Conservation (phyloP, 2,329 filamentous ascomycete genomes). For the Aspergillus candidus region DNA sequence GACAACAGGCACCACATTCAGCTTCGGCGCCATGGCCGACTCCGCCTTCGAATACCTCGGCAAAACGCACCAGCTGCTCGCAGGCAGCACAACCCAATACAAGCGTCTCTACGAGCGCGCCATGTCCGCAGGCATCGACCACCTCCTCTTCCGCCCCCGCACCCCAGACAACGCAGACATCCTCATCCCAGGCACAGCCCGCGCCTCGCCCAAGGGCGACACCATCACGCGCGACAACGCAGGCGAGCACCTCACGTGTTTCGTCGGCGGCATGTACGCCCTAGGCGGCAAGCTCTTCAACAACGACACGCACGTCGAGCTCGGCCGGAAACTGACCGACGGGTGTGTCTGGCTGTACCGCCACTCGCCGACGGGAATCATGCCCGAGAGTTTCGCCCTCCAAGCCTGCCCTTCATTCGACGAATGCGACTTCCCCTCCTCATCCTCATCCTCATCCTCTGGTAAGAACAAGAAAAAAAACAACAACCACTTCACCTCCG, state of each 20-base stretch:
- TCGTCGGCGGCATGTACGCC: slow-evolving; percentile 54
- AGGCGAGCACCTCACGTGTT: slow-evolving; percentile 48
- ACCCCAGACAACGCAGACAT: slow-evolving; percentile 9
- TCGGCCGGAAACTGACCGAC: slow-evolving; percentile 44
- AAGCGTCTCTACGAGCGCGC: slow-evolving; percentile 30
- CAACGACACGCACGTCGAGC: slow-evolving; percentile 45
- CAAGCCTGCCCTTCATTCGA: slow-evolving; percentile 46
- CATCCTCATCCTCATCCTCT: too few relatives aligned
- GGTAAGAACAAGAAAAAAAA: background rate
- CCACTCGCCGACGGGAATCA: slow-evolving; percentile 48
- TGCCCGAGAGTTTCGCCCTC: slow-evolving; percentile 52
- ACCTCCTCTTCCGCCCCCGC: slow-evolving; percentile 37
- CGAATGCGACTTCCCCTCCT: slow-evolving; percentile 9
- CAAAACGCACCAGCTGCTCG: slow-evolving; percentile 37
- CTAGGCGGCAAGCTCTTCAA: slow-evolving; percentile 46
- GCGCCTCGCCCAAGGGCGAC: background rate
- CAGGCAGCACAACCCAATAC: slow-evolving; percentile 30
- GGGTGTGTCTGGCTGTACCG: slow-evolving; percentile 55
- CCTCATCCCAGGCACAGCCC: background rate
- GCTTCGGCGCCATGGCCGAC: slow-evolving; percentile 36
- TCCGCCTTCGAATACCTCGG: slow-evolving; percentile 41
- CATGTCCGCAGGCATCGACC: slow-evolving; percentile 23
- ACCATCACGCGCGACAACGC: slow-evolving; percentile 26
- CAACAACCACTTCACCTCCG: slow-evolving; percentile 1
- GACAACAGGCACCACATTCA: slow-evolving; percentile 20